These are phyloP conservation scores for Byssothecium circinans DNA, from an alignment of 2,329 filamentous ascomycete genomes.

Conservation along the genomic window DNA sequence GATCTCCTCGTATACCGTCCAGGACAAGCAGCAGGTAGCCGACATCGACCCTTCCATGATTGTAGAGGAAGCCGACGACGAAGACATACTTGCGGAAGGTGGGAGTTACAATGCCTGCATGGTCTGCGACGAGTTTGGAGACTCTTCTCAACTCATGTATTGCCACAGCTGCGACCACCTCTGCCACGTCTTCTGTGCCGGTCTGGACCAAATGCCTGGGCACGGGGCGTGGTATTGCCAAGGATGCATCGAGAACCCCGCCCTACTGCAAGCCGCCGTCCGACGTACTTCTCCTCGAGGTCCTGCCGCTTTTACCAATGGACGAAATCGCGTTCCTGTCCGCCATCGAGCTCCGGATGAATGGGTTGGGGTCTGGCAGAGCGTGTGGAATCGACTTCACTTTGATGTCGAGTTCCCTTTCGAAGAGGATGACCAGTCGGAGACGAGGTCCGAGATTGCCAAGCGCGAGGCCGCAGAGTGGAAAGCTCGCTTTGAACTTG, in stretches of 20 bases:
- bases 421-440: slow-evolving; percentile 62
- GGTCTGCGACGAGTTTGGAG: slow-evolving; percentile 77
- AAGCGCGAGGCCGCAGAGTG: slow-evolving; percentile 68
- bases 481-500: slow-evolving; percentile 82
- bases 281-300: slow-evolving; percentile 27
- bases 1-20: slow-evolving; percentile 64
- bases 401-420: slow-evolving; percentile 86
- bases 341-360: slow-evolving; percentile 37
- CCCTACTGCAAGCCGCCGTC: slow-evolving; percentile 41
- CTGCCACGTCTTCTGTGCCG: slow-evolving; percentile 91
- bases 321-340: slow-evolving; percentile 32
- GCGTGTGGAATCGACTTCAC: slow-evolving; percentile 77
- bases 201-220: slow-evolving; percentile 72
- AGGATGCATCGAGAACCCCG: slow-evolving; percentile 61
- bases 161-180: slow-evolving; percentile 89
- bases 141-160: slow-evolving; percentile 81
- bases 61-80: slow-evolving; percentile 72
- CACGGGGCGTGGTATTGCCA: slow-evolving; percentile 86
- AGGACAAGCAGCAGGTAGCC: slow-evolving; percentile 85
- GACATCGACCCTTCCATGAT: slow-evolving; percentile 85
- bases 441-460: slow-evolving; percentile 60
- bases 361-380: slow-evolving; percentile 83
- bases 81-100: slow-evolving; percentile 58
- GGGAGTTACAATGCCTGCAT: slow-evolving; percentile 68
- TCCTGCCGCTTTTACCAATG: slow-evolving; percentile 36